Base-by-base conservation (phyloP, 768 basidiomycete species). In the Lactifluus rugatus region DNA sequence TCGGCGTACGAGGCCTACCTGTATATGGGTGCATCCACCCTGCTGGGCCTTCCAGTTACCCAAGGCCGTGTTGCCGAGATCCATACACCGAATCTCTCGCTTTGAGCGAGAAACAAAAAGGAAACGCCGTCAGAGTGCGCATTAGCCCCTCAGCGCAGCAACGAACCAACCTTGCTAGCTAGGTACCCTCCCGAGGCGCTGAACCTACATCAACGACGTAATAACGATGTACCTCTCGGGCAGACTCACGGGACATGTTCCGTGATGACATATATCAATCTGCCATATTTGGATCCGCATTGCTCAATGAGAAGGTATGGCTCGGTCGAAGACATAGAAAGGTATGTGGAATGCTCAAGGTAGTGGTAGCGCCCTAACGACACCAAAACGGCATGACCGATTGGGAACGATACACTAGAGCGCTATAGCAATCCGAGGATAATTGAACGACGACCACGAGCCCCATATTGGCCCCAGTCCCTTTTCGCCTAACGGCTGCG, bases 1-100 rank as follows among this genome's bases (percentile, higher is more conserved):
- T 52, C 50, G n/a, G n/a, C n/a, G n/a, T n/a, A n/a, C n/a, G n/a
- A n/a, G n/a, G n/a, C 72, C 60, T 61, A 73, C 73, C 65, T 74
- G 73, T 67, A 75, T 74, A 47, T 74, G 74, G 3, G 73, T 74
- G 59, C 73, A 74, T 11, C 74, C 74, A 3, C 65, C 72, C 54
- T 72, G 74, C 47, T 61, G 68, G 54, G 71, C 71, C 56, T 74
- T 75, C 69, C 74, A 75, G 46, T 73, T 64, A 54, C 73, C 73
- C 1, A 74, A 65, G 11, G 73, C 73, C 48, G 74, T 73, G n/a
- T 54, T 67, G 14, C 72, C 74, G 39, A 75, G 63, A 64, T 75
- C 74, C 75, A 75, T 75, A 54, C 74, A 75, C 52, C 75, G 68
- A 47, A 75, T 75, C 64, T 75, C 74, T 63, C 73, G 70, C 73